Base-by-base conservation (phyloP, 2,329 filamentous ascomycete genomes). In the Ophiostoma australiae region DNA sequence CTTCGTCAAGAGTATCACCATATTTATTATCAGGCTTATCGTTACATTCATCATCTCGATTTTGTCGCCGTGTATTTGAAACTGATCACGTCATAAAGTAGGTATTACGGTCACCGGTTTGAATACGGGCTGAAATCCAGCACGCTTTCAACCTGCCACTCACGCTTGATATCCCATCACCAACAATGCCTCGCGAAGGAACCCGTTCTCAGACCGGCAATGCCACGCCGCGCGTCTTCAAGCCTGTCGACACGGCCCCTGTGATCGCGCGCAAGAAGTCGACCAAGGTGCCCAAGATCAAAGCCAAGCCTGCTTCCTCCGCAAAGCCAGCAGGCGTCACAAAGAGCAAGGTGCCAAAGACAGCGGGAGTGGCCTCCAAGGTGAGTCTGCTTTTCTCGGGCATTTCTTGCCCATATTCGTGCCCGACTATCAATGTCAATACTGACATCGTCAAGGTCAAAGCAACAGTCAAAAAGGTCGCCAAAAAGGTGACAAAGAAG, bases 171-270 rank as follows among this genome's bases (percentile, higher is more conserved):
- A 48, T 20, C 20, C n/a, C n/a, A 58, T 13, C 4, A 48, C 10
- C n/a, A 27, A 31, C 73, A 74, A 85, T 85, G 83, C 78, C 81
- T 75, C 82, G 82, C 76, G 83, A 84, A 80, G 83, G 83, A 74
- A 85, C 83, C 70, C 82, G 83, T 77, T 85, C 84, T 68, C 78
- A 79, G 75, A 85, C 84, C 48, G 84, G 84, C 81, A 82, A 84
- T 79, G 82, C 83, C 73, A 82, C 81, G 77, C 84, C 85, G 73
- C 84, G 85, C 76, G 79, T 86, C 77, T 82, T 86, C 77, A 77
- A 80, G 72, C 79, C 81, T 65, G 77, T 85, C 76, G 84, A 86
- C 77, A 83, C 82, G 17, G 80, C 78, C 63, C 83, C 83, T 33
- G 78, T 79, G 72, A 81, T 83, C 76, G 81, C 80, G 78, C 81